phyloP scores from a whole-genome alignment of 108 stramenopile species.

The Pelagomonas calceolata region DNA sequence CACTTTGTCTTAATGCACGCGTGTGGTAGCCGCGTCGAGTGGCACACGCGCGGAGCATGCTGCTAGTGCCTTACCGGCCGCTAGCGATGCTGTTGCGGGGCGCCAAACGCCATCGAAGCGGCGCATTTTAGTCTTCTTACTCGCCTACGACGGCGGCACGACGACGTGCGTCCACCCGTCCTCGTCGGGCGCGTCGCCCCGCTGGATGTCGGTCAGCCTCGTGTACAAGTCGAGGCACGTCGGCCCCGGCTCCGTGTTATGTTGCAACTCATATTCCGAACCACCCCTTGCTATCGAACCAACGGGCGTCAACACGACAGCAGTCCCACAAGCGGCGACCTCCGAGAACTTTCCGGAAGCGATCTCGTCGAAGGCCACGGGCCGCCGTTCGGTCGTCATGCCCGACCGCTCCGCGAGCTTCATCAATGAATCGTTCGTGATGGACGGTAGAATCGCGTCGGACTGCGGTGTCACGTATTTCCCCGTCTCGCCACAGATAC shows the following conservation, averaged over 20 bases:
- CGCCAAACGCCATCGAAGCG: no score
- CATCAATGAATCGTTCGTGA: slow-evolving; percentile 95
- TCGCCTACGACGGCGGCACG: no score
- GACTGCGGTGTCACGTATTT: slow-evolving; percentile 81
- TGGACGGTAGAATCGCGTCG: slow-evolving; percentile 73
- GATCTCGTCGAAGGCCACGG: slow-evolving; percentile 67
- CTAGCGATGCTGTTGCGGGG: no score
- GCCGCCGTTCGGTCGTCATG: slow-evolving; percentile 69
- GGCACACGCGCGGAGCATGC: no score
- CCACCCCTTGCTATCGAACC: slow-evolving; percentile 59
- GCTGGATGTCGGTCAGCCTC: slow-evolving; percentile 74
- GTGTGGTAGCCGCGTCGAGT: no score
- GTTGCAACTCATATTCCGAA: slow-evolving; percentile 40
- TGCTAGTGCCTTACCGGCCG: no score
- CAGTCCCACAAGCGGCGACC: slow-evolving; percentile 92
- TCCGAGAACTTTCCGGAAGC: slow-evolving; percentile 59
- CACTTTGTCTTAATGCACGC: no score
- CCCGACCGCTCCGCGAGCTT: slow-evolving; percentile 79
- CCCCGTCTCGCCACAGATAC: slow-evolving; percentile 62
- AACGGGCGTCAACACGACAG: slow-evolving; percentile 91
- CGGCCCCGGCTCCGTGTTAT: slow-evolving; percentile 55
- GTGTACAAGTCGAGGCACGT: slow-evolving; percentile 72
- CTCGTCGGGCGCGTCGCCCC: slow-evolving; percentile 79
- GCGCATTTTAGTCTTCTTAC: no score
- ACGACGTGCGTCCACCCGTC: slow-evolving; percentile 61